phyloP scores from a whole-genome alignment of 2,329 filamentous ascomycete species.

The Cladosporium austrohemisphaericum region DNA sequence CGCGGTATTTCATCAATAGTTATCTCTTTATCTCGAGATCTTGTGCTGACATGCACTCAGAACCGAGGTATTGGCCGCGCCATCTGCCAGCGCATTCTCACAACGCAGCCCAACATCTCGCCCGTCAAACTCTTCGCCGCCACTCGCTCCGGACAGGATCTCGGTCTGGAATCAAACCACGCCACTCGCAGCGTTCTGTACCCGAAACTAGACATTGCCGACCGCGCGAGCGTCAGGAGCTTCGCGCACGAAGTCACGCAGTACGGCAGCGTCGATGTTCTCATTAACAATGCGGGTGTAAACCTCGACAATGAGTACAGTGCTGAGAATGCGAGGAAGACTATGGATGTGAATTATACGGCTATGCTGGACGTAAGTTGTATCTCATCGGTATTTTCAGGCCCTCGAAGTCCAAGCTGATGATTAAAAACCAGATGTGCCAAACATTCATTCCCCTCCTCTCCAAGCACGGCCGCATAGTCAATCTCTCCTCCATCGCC shows the following conservation, averaged over 20 bases:
- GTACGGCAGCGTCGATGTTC: slow-evolving; percentile 29
- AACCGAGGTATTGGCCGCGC: slow-evolving; percentile 37
- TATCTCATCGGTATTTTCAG: neutral
- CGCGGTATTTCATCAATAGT: slow-evolving; percentile 24
- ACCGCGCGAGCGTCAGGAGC: slow-evolving; percentile 25
- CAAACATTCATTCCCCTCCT: slow-evolving; percentile 31
- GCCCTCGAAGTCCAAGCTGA: too few relatives aligned
- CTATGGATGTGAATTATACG: slow-evolving; percentile 35
- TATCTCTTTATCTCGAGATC: neutral
- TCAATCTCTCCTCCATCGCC: slow-evolving; percentile 35
- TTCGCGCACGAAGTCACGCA: slow-evolving; percentile 28
- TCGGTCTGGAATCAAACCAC: slow-evolving; percentile 22
- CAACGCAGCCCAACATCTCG: slow-evolving; percentile 18
- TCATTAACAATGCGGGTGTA: slow-evolving; percentile 38
- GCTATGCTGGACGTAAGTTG: slow-evolving; percentile 33
- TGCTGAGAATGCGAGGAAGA: slow-evolving; percentile 28
- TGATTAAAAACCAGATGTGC: too few relatives aligned
- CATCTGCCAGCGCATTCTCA: slow-evolving; percentile 32
- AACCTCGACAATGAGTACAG: slow-evolving; percentile 30
- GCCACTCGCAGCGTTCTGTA: slow-evolving; percentile 25
- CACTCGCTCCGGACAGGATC: slow-evolving; percentile 30
- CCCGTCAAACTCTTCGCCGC: slow-evolving; percentile 33
- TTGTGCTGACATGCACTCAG: slow-evolving; percentile 19
- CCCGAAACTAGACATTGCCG: slow-evolving; percentile 31
- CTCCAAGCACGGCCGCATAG: slow-evolving; percentile 31